These are phyloP conservation scores for Clausena lansium DNA, from an alignment of 345 rosid genomes.

Conservation along the genomic window DNA sequence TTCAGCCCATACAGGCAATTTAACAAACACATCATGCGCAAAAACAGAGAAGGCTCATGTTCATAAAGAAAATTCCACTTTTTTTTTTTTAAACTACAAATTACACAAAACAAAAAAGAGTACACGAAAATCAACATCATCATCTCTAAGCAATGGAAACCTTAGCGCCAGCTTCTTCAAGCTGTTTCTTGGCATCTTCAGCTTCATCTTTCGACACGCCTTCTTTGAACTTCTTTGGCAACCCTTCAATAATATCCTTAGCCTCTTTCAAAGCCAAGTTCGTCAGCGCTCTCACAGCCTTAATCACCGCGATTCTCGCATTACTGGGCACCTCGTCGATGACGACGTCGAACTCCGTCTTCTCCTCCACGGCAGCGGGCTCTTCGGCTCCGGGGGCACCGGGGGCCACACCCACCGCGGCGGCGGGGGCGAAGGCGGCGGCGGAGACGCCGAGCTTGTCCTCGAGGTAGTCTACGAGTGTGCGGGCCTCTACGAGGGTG, in stretches of 20 bases:
- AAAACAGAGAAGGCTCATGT: background rate
- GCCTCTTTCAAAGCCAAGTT: slow-evolving; percentile 89
- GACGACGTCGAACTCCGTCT: slow-evolving; percentile 79
- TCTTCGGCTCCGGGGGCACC: slow-evolving; percentile 28
- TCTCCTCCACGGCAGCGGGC: slow-evolving; percentile 51
- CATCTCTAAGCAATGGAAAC: slow-evolving; percentile 46
- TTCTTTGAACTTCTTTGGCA: slow-evolving; percentile 88
- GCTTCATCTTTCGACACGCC: slow-evolving; percentile 79
- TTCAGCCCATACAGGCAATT: background rate
- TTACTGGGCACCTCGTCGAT: slow-evolving; percentile 77
- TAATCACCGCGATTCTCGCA: slow-evolving; percentile 75
- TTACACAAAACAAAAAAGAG: background rate
- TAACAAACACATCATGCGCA: background rate
- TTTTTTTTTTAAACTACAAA: background rate
- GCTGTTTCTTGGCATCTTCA: slow-evolving; percentile 80
- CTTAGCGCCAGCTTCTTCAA: slow-evolving; percentile 87
- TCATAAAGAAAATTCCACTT: background rate
- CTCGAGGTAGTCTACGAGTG: slow-evolving; percentile 75
- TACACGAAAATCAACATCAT: background rate
- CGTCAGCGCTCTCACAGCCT: slow-evolving; percentile 72
- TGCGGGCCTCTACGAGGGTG: slow-evolving; percentile 74
- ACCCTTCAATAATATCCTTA: slow-evolving; percentile 76
- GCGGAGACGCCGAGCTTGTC: slow-evolving; percentile 85
- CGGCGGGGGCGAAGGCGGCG: slow-evolving; percentile 66
- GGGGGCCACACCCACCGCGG: slow-evolving; percentile 41